These are phyloP conservation scores for Coemansia sp. DNA, from an alignment of 192 early-diverging fungal genomes.

Conservation along the genomic window DNA sequence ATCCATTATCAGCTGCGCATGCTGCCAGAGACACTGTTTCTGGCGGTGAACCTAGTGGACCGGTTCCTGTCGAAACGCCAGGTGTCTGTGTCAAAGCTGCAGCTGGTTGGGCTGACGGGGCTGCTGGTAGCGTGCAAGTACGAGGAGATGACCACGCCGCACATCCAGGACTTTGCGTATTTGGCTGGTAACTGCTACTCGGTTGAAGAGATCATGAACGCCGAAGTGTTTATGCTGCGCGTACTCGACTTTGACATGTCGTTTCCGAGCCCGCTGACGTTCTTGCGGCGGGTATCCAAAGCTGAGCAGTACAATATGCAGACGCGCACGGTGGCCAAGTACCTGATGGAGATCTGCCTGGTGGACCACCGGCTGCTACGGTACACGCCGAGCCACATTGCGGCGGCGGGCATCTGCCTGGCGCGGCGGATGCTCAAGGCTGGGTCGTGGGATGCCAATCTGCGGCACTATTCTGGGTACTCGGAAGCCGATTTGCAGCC, in stretches of 20 bases:
- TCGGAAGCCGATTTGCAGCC: slow-evolving; percentile 65
- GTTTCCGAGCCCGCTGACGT: slow-evolving; percentile 90
- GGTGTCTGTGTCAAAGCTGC: slow-evolving; percentile 85
- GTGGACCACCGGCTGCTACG: slow-evolving; percentile 80
- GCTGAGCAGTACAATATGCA: slow-evolving; percentile 88
- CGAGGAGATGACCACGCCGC: slow-evolving; percentile 87
- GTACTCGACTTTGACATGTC: slow-evolving; percentile 84
- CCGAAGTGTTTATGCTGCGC: slow-evolving; percentile 89
- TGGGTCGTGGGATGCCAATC: slow-evolving; percentile 73
- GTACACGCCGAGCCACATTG: slow-evolving; percentile 69
- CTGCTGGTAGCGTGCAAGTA: slow-evolving; percentile 94
- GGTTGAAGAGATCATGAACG: slow-evolving; percentile 82
- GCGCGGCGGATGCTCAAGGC: slow-evolving; percentile 77
- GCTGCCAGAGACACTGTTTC: slow-evolving; percentile 90
- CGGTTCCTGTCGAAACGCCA: slow-evolving; percentile 86
- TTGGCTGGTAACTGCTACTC: slow-evolving; percentile 79
- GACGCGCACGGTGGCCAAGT: slow-evolving; percentile 91
- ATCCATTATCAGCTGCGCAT: slow-evolving; percentile 88
- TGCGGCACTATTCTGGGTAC: slow-evolving; percentile 81
- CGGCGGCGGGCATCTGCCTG: slow-evolving; percentile 78
- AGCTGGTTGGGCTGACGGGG: slow-evolving; percentile 89
- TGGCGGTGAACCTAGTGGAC: slow-evolving; percentile 93
- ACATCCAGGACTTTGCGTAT: slow-evolving; percentile 79
- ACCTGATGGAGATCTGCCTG: slow-evolving; percentile 91
- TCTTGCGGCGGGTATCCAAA: slow-evolving; percentile 85